Evolutionary conservation across 495 filamentous ascomycete genomes (phyloP).

Genomic region (Neurospora hispaniola): DNA sequence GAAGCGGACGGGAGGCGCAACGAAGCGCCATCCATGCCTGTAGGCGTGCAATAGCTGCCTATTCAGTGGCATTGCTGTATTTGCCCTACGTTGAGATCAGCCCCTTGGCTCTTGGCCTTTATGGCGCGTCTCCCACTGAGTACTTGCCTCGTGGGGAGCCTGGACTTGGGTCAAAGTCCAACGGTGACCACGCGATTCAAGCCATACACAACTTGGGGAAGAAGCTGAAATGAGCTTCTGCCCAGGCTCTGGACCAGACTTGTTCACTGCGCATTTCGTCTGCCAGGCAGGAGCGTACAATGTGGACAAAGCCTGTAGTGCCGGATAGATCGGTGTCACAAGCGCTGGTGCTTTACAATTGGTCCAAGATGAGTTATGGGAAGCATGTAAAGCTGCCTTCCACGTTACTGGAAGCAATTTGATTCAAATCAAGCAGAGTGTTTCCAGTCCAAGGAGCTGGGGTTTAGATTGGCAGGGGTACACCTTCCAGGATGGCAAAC

Average conservation of each 20-base stretch:
- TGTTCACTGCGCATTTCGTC: background rate
- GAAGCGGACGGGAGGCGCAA: conserved; percentile 18
- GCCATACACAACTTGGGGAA: background rate
- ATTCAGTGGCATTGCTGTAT: conserved; percentile 10
- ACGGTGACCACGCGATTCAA: background rate
- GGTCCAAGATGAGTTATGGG: background rate
- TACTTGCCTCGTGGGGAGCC: background rate
- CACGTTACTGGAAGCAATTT: conserved; percentile 14
- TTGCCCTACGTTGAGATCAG: conserved; percentile 3
- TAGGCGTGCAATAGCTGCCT: conserved; percentile 5
- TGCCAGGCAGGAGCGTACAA: background rate
- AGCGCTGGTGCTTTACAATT: background rate
- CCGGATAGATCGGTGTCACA: background rate
- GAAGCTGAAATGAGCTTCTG: background rate
- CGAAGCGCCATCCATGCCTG: conserved; percentile 6
- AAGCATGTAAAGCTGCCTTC: background rate
- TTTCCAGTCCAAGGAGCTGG: conserved; percentile 5
- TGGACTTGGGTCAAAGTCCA: background rate
- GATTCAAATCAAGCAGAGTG: conserved; percentile 14
- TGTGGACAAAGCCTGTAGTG: background rate
- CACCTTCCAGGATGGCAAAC: conserved; percentile 2
- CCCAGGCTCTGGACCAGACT: background rate
- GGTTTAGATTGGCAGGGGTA: conserved; percentile 11
- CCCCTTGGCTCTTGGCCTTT: background rate
- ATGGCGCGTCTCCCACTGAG: background rate